Evolutionary conservation across 2,329 filamentous ascomycete genomes (phyloP), one percentile per base, ranked within the genome.

Genomic region (Dryadomyces quercivorus): DNA sequence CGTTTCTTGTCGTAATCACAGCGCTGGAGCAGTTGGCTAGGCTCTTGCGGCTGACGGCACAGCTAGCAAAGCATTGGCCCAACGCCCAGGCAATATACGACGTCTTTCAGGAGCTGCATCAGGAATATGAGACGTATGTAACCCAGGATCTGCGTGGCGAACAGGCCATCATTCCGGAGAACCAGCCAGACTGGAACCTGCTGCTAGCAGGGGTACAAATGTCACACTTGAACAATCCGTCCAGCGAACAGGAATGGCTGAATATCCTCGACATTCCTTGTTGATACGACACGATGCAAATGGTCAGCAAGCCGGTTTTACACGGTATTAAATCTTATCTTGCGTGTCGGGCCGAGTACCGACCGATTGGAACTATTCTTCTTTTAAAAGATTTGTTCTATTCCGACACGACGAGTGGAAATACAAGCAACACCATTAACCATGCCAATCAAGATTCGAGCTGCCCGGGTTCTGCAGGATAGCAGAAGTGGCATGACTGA

Each of bases 401-500:
- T 9, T 42, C 38, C 26, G 8, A 31, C 26, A 8, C 8, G 26
- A 31, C 26, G 8, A 31, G 26, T 31, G 26, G 26, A 8, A 31
- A 31, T 31, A 4, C 8, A 31, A 31, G 8, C 8, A 31, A 31
- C 12, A 15, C 16, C 16, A n/a, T n/a, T 13, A 18, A 50, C 3
- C 31, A 57, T 55, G 51, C 9, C 54, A 42, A 51, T 42, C 21
- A 45, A 38, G 9, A 22, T 56, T 18, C 52, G 55, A 2, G 56
- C 57, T 12, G 56, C 56, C 2, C 53, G 57, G 1, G 46, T 59
- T 5, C 18, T 59, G 34, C 50, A 51, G 9, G 52, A 38, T 36
- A 59, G 57, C 49, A 34, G 13, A 15, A 48, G 52, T 6, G 56
- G 51, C 7, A 12, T 57, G 15, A 55, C 57, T 16, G n/a, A 51